phyloP scores from a whole-genome alignment of 169 alveolate species.

The Cyclospora cayetanensis region DNA sequence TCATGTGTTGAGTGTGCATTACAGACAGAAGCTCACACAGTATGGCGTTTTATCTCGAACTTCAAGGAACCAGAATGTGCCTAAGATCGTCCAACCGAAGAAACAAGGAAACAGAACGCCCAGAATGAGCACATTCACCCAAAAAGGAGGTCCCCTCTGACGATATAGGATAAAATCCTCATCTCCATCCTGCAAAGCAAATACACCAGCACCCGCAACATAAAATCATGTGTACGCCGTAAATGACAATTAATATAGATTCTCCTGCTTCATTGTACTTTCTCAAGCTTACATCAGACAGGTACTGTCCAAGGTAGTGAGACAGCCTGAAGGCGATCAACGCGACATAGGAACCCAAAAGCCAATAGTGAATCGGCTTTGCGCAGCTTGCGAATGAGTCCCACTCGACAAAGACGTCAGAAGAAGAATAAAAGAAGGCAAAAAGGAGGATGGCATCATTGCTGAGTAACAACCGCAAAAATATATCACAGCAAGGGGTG shows the following conservation, averaged over 20 bases:
- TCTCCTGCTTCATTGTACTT: neutral
- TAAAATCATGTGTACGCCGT: neutral
- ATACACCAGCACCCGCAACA: neutral
- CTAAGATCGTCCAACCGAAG: slow-evolving; percentile 80
- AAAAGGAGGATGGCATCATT: slow-evolving; percentile 81
- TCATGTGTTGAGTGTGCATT: neutral
- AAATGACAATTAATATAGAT: neutral
- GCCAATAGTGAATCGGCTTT: slow-evolving; percentile 83
- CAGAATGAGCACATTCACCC: slow-evolving; percentile 77
- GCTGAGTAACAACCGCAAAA: neutral
- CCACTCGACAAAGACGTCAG: slow-evolving; percentile 83
- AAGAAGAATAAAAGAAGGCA: slow-evolving; percentile 80
- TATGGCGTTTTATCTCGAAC: slow-evolving; percentile 78
- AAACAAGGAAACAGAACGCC: slow-evolving; percentile 80
- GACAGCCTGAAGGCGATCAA: slow-evolving; percentile 78
- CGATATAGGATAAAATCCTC: slow-evolving; percentile 79
- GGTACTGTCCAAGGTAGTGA: slow-evolving; percentile 79
- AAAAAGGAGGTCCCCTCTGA: slow-evolving; percentile 80
- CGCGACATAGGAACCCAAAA: slow-evolving; percentile 79
- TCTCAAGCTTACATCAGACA: slow-evolving; percentile 71
- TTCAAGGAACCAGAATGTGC: slow-evolving; percentile 79
- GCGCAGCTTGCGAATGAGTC: slow-evolving; percentile 78
- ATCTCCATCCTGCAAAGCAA: slow-evolving; percentile 71
- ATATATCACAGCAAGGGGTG: neutral
- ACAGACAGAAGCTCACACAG: slow-evolving; percentile 55